These are phyloP conservation scores for Psilocybe subaeruginosa DNA, from an alignment of 768 basidiomycete species.

Conservation along the genomic window DNA sequence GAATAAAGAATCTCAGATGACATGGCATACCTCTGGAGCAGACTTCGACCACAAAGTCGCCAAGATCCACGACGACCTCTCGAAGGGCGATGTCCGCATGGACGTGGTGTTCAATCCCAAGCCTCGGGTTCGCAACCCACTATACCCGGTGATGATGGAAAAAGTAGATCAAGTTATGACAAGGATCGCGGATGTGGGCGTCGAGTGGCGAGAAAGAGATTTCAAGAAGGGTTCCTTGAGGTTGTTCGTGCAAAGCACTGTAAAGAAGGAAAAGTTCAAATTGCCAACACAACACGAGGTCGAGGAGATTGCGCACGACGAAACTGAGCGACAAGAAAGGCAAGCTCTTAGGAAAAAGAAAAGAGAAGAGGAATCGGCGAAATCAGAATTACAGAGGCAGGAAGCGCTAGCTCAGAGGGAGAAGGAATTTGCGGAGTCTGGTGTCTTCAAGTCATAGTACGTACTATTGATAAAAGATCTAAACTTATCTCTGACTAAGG, in stretches of 20 bases:
- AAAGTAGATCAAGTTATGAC: constrained; percentile 47
- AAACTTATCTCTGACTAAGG: neutral
- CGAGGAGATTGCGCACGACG: constrained; percentile 23
- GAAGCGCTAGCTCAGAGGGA: neutral
- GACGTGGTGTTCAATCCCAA: constrained; percentile 59
- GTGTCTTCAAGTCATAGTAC: neutral
- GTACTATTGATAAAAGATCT: neutral
- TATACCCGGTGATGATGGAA: constrained; percentile 39
- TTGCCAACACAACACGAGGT: constrained; percentile 21
- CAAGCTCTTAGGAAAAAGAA: constrained; percentile 1
- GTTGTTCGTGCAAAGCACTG: constrained; percentile 47
- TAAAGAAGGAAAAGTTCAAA: constrained; percentile 14
- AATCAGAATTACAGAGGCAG: neutral
- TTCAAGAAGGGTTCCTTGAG: constrained; percentile 37
- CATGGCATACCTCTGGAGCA: constrained; percentile 61
- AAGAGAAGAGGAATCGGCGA: neutral
- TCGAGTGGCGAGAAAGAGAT: constrained; percentile 54
- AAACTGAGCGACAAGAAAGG: constrained; percentile 7
- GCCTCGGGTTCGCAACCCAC: constrained; percentile 39
- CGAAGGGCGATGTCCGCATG: constrained; percentile 55
- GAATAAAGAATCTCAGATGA: constrained; percentile 72
- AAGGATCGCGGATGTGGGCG: constrained; percentile 48
- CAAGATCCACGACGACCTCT: constrained; percentile 59
- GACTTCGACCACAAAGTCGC: constrained; percentile 71
- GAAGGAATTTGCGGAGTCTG: neutral